Conservation (phyloP, 2,329 filamentous ascomycete genomes). For the Beauveria sp. region DNA sequence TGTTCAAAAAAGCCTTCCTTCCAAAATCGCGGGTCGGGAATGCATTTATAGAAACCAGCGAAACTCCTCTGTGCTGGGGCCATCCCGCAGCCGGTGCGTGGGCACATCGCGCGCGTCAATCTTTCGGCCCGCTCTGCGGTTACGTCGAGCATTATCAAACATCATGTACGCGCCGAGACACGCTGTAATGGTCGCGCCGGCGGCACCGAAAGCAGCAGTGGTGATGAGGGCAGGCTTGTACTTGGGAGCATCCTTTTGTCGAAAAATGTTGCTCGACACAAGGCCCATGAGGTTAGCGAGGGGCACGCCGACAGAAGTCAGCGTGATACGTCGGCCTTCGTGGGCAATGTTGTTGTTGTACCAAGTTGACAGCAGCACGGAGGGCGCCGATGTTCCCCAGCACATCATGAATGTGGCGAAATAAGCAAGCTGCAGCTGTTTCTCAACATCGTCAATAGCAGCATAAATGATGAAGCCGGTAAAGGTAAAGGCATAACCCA, state of each 20-base stretch:
- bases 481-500: conserved; percentile 68
- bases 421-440: conserved; percentile 59
- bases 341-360: conserved; percentile 81
- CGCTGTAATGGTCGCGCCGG: conserved; percentile 47
- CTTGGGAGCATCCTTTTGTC: conserved; percentile 54
- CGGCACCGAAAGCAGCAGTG: conserved; percentile 56
- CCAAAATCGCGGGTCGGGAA: background rate
- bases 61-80: conserved; percentile 38
- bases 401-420: conserved; percentile 78
- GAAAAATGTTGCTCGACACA: conserved; percentile 62
- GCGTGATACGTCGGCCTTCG: conserved; percentile 61
- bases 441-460: conserved; percentile 55
- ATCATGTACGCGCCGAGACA: conserved; percentile 55
- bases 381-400: conserved; percentile 69
- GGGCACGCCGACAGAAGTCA: conserved; percentile 67
- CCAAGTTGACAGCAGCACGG: conserved; percentile 56
- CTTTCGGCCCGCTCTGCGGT: conserved; percentile 43
- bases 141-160: conserved; percentile 43
- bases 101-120: conserved; percentile 39
- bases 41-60: conserved; percentile 40
- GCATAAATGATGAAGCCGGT: conserved; percentile 74
- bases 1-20: background rate
- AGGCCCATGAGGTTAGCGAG: conserved; percentile 71
- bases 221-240: conserved; percentile 60
- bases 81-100: conserved; percentile 41